Base-by-base conservation (phyloP, 2,329 filamentous ascomycete genomes). In the Truncatella angustata region DNA sequence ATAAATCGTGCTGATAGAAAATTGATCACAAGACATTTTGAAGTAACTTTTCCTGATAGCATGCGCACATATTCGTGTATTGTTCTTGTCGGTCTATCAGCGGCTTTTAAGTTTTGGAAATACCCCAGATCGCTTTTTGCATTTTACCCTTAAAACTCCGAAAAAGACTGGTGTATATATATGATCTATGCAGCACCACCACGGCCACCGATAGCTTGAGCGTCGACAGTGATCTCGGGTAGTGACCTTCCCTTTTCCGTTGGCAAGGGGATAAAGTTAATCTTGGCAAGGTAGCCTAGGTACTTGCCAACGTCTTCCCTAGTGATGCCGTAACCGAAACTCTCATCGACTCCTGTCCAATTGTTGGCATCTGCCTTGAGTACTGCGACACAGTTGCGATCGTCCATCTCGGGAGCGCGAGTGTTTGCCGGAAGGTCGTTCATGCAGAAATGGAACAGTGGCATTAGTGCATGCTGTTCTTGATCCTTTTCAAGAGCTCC, bases 351-450 rank as follows among this genome's bases (percentile, higher is more conserved):
- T 1, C 78, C 78, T 0, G 82, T 79, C 80, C 80, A 79, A 76
- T 78, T 65, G 49, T 78, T 73, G 0, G 76, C 76, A 62, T 92
- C 87, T 3, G 78, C 76, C 64, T 80, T 80, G 21, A 95, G 75
- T 1, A 86, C 80, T 2, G 74, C 72, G 1, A 81, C 76, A 0
- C 90, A 82, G 63, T 94, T 91, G 54, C 64, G 49, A 65, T 93
- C 89, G 61, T 90, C 86, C 11, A 94, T 79, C 65, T 90, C 87
- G 0, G 87, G 87, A 0, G 89, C 87, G 39, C 80, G 82, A 28
- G 85, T 89, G 61, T 83, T 83, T 36, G 78, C 77, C 0, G 87
- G 87, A n/a, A 91, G 74, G 66, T 90, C 83, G 21, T 80, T 79
- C 20, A 82, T 84, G 42, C 86, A 85, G 68, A 90, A 88, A 66